Conservation (phyloP, 2,329 filamentous ascomycete species). For the Lojkania enalia region DNA sequence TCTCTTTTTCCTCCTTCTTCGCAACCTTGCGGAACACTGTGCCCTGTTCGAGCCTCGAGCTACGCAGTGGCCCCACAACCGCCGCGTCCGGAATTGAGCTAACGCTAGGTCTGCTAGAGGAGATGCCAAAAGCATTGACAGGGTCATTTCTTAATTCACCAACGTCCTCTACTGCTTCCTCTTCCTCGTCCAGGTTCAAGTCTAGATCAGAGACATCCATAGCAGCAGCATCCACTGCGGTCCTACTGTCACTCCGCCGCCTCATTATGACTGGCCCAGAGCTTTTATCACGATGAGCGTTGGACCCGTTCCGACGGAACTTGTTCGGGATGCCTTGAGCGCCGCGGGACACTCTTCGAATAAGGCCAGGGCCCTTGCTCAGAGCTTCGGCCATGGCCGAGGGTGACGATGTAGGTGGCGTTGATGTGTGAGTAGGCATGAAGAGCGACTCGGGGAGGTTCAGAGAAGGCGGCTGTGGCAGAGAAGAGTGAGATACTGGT, state of each 20-base stretch:
- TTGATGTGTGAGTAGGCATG: slow-evolving; percentile 54
- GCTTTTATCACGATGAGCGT: slow-evolving; percentile 77
- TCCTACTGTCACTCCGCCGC: slow-evolving; percentile 86
- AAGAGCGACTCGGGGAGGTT: slow-evolving; percentile 75
- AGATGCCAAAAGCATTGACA: slow-evolving; percentile 49
- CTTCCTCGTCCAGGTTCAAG: slow-evolving; percentile 60
- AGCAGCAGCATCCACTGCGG: slow-evolving; percentile 56
- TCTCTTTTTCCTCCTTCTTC: slow-evolving; percentile 79
- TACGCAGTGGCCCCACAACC: slow-evolving; percentile 70
- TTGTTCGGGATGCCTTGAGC: slow-evolving; percentile 70
- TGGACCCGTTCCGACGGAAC: slow-evolving; percentile 76
- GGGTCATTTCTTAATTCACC: slow-evolving; percentile 47
- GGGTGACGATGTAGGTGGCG: slow-evolving; percentile 46
- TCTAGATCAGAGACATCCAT: slow-evolving; percentile 56
- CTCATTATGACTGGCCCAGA: slow-evolving; percentile 87
- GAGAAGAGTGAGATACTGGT: slow-evolving; percentile 58
- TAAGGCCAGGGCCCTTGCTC: slow-evolving; percentile 68
- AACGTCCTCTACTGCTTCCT: slow-evolving; percentile 53
- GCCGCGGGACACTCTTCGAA: slow-evolving; percentile 81
- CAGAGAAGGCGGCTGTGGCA: slow-evolving; percentile 55
- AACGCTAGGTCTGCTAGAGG: slow-evolving; percentile 30
- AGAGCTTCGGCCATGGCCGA: slow-evolving; percentile 67
- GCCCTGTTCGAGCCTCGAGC: slow-evolving; percentile 75
- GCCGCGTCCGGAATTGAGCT: slow-evolving; percentile 47
- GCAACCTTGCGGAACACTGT: slow-evolving; percentile 81